Evolutionary conservation across 768 basidiomycete species (phyloP), one percentile per base, ranked within the genome.

Genomic region (Tephrocybe rancida): DNA sequence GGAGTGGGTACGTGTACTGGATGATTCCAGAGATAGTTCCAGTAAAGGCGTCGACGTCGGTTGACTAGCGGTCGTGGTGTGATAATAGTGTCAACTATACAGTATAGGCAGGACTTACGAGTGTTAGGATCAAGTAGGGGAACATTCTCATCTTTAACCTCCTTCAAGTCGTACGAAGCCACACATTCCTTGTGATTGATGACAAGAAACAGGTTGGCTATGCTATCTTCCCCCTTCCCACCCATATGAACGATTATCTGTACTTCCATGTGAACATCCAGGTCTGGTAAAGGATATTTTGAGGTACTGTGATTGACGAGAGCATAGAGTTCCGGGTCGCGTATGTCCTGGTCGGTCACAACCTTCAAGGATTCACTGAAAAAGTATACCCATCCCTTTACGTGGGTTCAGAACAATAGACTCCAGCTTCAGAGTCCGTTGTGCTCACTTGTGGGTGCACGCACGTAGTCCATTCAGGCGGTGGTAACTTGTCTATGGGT

Each of bases 311-410:
- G 53, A 35, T 63, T 64, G 18, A 75, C 60, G 11, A 61, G 48
- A n/a, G 62, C 62, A n/a, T 72, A 61, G 5, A 70, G 55, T 5
- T 65, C 61, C 7, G 70, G 72, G n/a, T 66, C 54, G 10, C 80
- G 74, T 25, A 83, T 69, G 55, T 84, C 81, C 48, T 81, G 78
- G 57, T 81, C 79, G 24, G 77, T 75, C 24, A 81, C 71, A 16
- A 78, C 63, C 47, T 70, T 72, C n/a, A 70, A 58, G 8, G 58
- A 51, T 5, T 68, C 57, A 56, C 79, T 76, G 54, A 67, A 64
- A 63, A 81, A 83, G 61, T 84, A 83, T 11, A 82, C 61, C 71
- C 75, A 82, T 22, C 82, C 81, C 70, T 79, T 46, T 11, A 27
- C 22, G 19, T 35, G 13, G 52, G 29, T 44, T 48, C 14, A 42